phyloP scores from a whole-genome alignment of 2,329 filamentous ascomycete species.

The Aspergillus sp. region DNA sequence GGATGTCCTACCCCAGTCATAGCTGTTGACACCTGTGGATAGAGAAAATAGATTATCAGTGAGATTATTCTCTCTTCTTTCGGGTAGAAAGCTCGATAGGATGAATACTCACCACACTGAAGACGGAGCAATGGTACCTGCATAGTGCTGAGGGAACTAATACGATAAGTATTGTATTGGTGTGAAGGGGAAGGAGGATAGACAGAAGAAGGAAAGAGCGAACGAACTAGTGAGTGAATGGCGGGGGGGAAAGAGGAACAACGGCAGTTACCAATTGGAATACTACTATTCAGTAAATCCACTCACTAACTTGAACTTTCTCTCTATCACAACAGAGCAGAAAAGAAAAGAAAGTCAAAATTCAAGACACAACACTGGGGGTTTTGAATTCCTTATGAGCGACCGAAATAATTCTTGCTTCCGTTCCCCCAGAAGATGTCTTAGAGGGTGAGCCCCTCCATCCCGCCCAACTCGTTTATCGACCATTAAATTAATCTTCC shows the following conservation, averaged over 20 bases:
- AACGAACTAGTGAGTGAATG: not conserved
- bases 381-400: too few relatives aligned
- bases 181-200: not conserved
- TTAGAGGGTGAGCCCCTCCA: slow-evolving; percentile 16
- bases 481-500: not conserved
- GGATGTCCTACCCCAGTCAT: slow-evolving; percentile 77
- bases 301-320: not conserved
- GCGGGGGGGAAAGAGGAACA: not conserved
- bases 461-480: not conserved
- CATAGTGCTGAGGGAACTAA: slow-evolving; percentile 47
- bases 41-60: not conserved
- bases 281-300: not conserved
- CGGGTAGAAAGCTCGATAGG: not conserved
- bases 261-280: not conserved
- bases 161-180: too few relatives aligned
- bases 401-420: not conserved
- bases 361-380: not conserved
- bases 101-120: slow-evolving; percentile 53
- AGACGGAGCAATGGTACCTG: slow-evolving; percentile 83
- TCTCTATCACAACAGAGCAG: not conserved
- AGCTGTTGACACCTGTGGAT: slow-evolving; percentile 82
- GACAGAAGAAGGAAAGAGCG: not conserved
- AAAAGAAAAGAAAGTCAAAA: not conserved
- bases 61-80: not conserved
- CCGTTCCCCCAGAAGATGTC: not conserved